These are phyloP conservation scores for Tilletia setariae DNA, from an alignment of 1,284 basidiomycete species.

Conservation along the genomic window DNA sequence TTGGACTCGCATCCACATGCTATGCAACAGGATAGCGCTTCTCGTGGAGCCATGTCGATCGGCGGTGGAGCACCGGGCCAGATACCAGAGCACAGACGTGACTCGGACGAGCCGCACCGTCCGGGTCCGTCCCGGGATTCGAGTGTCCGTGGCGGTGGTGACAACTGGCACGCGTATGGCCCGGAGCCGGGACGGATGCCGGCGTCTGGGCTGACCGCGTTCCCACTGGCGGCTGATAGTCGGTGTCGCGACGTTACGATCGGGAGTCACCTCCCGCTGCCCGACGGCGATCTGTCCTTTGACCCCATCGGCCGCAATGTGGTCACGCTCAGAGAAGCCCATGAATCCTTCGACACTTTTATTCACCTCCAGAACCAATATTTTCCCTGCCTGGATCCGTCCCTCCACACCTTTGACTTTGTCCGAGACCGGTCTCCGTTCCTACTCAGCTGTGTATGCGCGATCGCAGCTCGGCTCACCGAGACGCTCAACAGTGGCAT, in stretches of 20 bases:
- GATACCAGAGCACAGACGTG: background rate
- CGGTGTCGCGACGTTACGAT: slow-evolving; percentile 5
- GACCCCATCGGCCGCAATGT: slow-evolving; percentile 13
- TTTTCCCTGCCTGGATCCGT: background rate
- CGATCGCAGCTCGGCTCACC: background rate
- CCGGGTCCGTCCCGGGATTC: background rate
- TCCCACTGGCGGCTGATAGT: slow-evolving; percentile 1
- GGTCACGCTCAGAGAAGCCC: slow-evolving; percentile 4
- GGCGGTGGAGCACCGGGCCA: background rate
- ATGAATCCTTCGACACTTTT: slow-evolving; percentile 10
- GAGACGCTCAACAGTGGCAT: background rate
- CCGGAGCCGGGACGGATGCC: background rate
- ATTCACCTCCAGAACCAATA: slow-evolving; percentile 11
- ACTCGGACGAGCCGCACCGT: background rate
- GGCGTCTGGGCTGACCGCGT: no score
- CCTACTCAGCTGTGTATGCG: background rate
- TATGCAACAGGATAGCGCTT: background rate
- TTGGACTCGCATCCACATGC: no score
- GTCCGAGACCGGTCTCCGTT: slow-evolving; percentile 12
- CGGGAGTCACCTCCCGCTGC: background rate
- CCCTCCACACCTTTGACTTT: slow-evolving; percentile 7
- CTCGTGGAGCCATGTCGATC: background rate
- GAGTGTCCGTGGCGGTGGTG: background rate
- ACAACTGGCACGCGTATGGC: background rate
- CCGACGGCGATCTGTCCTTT: slow-evolving; percentile 2